Percentiles rank a stretch among this genome's conserved stretches.
These are phyloP conservation scores for Penicillium sp. DNA, from an alignment of 2,329 filamentous ascomycete species.

Conservation along the genomic window DNA sequence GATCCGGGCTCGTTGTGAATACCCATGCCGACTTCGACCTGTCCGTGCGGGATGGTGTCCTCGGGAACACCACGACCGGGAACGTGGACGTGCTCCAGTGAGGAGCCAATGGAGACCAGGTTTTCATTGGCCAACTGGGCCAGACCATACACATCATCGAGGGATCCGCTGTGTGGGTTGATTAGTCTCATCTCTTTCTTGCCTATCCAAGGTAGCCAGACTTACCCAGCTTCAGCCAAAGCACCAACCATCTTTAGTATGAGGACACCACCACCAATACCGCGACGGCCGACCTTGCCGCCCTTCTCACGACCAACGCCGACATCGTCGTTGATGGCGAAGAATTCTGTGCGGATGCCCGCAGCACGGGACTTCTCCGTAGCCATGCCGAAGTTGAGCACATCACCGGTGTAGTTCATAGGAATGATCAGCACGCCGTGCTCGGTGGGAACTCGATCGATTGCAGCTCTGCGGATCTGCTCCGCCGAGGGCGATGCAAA, in stretches of 20 bases:
- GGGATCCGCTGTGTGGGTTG: constrained; percentile 39
- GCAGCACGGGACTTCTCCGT: constrained; percentile 86
- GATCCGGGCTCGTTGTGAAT: constrained; percentile 66
- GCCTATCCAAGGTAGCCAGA: constrained; percentile 7
- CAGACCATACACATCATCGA: constrained; percentile 70
- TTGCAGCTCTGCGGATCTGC: constrained; percentile 75
- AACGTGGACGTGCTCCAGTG: constrained; percentile 87
- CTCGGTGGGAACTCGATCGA: constrained; percentile 66
- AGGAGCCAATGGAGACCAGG: constrained; percentile 79
- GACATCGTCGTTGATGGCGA: constrained; percentile 88
- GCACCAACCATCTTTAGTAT: constrained; percentile 90
- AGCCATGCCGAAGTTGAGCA: constrained; percentile 90
- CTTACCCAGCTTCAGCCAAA: constrained; percentile 67
- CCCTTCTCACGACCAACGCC: constrained; percentile 77
- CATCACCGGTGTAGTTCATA: constrained; percentile 91
- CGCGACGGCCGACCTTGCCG: constrained; percentile 88
- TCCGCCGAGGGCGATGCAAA: constrained; percentile 79
- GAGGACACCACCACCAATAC: constrained; percentile 86
- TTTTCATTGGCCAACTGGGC: constrained; percentile 71
- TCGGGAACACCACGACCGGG: constrained; percentile 66
- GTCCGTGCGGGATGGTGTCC: constrained; percentile 51
- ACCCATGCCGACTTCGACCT: constrained; percentile 70
- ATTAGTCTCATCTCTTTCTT: background rate
- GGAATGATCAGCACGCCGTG: constrained; percentile 83
- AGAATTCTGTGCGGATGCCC: constrained; percentile 77